phyloP scores from a whole-genome alignment of 2,329 filamentous ascomycete genomes.

The Botrytis fabae region DNA sequence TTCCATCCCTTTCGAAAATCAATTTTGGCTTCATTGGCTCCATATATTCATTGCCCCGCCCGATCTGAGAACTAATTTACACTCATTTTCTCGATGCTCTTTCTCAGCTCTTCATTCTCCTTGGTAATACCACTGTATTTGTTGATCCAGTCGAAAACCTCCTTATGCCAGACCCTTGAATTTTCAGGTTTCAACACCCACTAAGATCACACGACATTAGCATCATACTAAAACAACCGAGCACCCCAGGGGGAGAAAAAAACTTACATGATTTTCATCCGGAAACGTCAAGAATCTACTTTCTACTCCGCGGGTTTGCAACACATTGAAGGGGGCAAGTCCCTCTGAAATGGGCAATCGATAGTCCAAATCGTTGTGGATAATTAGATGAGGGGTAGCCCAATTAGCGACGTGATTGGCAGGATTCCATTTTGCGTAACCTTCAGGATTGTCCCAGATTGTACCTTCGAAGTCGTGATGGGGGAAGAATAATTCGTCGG shows the following conservation, averaged over 20 bases:
- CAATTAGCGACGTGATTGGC: constrained; percentile 52
- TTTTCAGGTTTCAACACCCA: constrained; percentile 94
- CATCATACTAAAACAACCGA: background rate
- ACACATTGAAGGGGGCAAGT: constrained; percentile 61
- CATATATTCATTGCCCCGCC: background rate
- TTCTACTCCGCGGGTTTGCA: constrained; percentile 61
- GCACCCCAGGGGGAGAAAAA: constrained; percentile 1
- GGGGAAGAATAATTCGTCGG: constrained; percentile 70
- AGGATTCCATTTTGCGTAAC: constrained; percentile 71
- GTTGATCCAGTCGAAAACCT: constrained; percentile 78
- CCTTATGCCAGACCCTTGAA: constrained; percentile 82
- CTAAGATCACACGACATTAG: constrained; percentile 41
- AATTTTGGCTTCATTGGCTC: background rate
- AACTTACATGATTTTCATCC: constrained; percentile 62
- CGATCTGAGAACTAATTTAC: background rate
- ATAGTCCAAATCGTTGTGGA: constrained; percentile 90
- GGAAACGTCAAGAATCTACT: constrained; percentile 66
- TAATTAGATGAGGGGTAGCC: constrained; percentile 80
- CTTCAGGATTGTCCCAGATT: constrained; percentile 55
- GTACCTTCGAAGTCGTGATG: constrained; percentile 64
- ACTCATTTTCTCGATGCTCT: constrained; percentile 25
- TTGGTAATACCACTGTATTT: constrained; percentile 55
- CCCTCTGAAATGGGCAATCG: constrained; percentile 82
- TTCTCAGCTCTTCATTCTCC: constrained; percentile 31
- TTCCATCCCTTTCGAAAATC: background rate